Conservation (phyloP, 495 filamentous ascomycete genomes). For the Recurvomyces mirabilis region DNA sequence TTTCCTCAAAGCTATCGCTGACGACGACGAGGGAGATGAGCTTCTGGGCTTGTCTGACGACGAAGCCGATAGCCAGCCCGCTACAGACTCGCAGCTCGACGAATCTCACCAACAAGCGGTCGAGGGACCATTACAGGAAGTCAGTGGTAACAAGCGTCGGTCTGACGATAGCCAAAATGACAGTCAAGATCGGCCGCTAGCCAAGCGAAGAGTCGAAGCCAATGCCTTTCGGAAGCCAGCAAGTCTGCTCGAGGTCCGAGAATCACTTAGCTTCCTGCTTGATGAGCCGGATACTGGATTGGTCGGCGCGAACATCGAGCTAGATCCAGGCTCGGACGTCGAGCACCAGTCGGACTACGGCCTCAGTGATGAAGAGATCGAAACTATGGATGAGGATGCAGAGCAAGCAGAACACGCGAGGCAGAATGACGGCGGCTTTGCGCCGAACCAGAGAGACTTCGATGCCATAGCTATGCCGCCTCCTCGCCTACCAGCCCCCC, state of each 20-base stretch:
- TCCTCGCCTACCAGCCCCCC: slow-evolving; percentile 16
- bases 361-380: slow-evolving; percentile 17
- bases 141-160: slow-evolving; percentile 41
- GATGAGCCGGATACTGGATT: slow-evolving; percentile 54
- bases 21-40: slow-evolving; percentile 68
- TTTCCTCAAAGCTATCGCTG: slow-evolving; percentile 83
- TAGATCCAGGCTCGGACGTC: slow-evolving; percentile 26
- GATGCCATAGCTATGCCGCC: slow-evolving; percentile 16
- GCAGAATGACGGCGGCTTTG: slow-evolving; percentile 21
- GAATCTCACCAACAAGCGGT: slow-evolving; percentile 23
- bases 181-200: slow-evolving; percentile 43
- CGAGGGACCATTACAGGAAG: slow-evolving; percentile 29
- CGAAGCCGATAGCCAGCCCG: slow-evolving; percentile 38
- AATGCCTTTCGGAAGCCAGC: slow-evolving; percentile 49
- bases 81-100: neutral
- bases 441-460: slow-evolving; percentile 17
- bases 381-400: slow-evolving; percentile 24
- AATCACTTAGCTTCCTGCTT: slow-evolving; percentile 68
- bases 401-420: slow-evolving; percentile 23
- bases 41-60: slow-evolving; percentile 41
- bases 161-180: slow-evolving; percentile 38
- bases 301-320: neutral
- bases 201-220: slow-evolving; percentile 50
- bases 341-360: slow-evolving; percentile 29
- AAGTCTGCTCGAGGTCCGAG: slow-evolving; percentile 65